phyloP scores from a whole-genome alignment of 176 grass and related monocot species.

The Oryza brachyantha region DNA sequence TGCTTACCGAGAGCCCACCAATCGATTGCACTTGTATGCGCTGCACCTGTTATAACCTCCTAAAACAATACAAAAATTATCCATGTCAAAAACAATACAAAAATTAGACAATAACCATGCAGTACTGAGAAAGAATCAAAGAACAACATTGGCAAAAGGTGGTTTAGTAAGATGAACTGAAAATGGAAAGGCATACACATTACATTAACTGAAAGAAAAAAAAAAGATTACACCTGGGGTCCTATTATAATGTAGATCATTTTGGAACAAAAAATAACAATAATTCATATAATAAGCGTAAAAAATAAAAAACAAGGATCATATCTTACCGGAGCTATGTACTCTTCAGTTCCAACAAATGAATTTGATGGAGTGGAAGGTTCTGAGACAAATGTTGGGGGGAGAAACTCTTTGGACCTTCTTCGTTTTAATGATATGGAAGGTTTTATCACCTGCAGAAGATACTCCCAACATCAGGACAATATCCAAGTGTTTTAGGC shows the following conservation, averaged over 20 bases:
- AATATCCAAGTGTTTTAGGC: slow-evolving; percentile 7
- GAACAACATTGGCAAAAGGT: neutral
- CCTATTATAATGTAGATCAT: neutral
- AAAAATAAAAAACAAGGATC: slow-evolving; percentile 4
- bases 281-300: slow-evolving; percentile 14
- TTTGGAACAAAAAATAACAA: slow-evolving; percentile 15
- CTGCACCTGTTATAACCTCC: slow-evolving; percentile 86
- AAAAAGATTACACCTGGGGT: neutral
- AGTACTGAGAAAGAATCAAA: neutral
- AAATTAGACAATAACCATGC: neutral
- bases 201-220: neutral
- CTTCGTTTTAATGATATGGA: slow-evolving; percentile 55
- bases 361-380: slow-evolving; percentile 92
- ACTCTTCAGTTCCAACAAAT: slow-evolving; percentile 99
- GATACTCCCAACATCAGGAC: neutral
- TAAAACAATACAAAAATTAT: slow-evolving; percentile 36
- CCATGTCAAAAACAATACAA: too few species aligned
- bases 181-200: neutral
- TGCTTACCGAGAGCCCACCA: slow-evolving; percentile 98
- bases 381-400: slow-evolving; percentile 79
- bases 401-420: slow-evolving; percentile 63
- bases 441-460: slow-evolving; percentile 80
- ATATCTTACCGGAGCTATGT: slow-evolving; percentile 86
- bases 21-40: slow-evolving; percentile 93
- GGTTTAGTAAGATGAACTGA: neutral